Conservation (phyloP, 2,329 filamentous ascomycete genomes). For the Mariannaea elegans region DNA sequence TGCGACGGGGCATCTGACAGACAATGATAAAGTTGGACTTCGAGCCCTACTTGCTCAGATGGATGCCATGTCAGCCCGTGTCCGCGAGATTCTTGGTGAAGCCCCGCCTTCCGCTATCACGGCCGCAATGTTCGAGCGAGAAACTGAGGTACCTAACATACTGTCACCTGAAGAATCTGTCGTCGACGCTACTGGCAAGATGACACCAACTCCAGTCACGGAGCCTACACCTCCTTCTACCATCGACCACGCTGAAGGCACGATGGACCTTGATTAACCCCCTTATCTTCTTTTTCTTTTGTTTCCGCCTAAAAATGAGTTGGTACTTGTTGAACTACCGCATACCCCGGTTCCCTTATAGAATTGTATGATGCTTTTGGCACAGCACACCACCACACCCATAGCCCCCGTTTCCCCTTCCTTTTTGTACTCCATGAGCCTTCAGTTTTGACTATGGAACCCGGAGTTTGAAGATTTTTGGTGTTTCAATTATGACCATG, state of each 20-base stretch:
- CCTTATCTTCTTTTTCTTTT: neutral
- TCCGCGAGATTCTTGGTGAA: constrained; percentile 52
- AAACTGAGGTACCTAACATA: constrained; percentile 36
- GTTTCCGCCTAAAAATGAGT: constrained; percentile 18
- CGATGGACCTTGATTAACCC: constrained; percentile 52
- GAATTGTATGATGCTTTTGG: constrained; percentile 27
- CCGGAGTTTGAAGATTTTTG: constrained; percentile 33
- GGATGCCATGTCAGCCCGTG: constrained; percentile 54
- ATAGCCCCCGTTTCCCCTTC: constrained; percentile 1
- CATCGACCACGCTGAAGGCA: constrained; percentile 48
- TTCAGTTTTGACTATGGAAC: constrained; percentile 28
- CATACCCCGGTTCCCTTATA: constrained; percentile 26
- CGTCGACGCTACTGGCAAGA: constrained; percentile 44
- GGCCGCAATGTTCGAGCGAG: constrained; percentile 32
- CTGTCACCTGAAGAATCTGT: constrained; percentile 41
- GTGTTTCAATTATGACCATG: constrained; percentile 36
- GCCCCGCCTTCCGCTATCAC: constrained; percentile 33
- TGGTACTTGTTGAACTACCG: constrained; percentile 29
- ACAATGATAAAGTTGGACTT: constrained; percentile 55
- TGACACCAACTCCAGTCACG: constrained; percentile 42
- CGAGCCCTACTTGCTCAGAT: constrained; percentile 58
- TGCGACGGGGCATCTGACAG: constrained; percentile 49
- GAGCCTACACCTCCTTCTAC: constrained; percentile 53
- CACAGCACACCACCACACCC: neutral
- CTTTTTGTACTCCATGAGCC: constrained; percentile 18